phyloP scores from a whole-genome alignment of 2,329 filamentous ascomycete species.

The Tolypocladium ovalisporum region DNA sequence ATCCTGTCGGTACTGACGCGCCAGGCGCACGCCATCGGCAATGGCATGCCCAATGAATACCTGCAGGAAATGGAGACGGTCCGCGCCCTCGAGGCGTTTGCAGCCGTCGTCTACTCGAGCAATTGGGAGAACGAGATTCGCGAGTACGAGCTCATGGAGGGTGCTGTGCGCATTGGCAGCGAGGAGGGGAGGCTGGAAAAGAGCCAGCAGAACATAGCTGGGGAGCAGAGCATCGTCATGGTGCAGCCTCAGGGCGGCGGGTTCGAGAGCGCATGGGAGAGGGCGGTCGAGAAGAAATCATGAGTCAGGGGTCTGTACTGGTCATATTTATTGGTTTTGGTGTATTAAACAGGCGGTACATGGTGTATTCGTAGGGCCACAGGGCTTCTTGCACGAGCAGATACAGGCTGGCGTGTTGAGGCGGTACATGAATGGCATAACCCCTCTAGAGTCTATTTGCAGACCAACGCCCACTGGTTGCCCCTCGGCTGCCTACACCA shows the following conservation, averaged over 20 bases:
- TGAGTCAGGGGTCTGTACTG: conserved; percentile 3
- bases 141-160: conserved; percentile 31
- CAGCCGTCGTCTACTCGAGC: conserved; percentile 77
- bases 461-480: background rate
- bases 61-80: conserved; percentile 66
- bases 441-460: background rate
- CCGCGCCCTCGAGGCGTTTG: conserved; percentile 69
- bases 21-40: conserved; percentile 82
- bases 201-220: conserved; percentile 9
- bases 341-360: conserved; percentile 2
- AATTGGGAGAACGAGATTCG: conserved; percentile 64
- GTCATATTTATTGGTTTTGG: conserved; percentile 2
- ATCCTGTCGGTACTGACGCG: conserved; percentile 81
- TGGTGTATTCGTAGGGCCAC: background rate
- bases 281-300: conserved; percentile 33
- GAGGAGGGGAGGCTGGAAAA: conserved; percentile 8
- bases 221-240: conserved; percentile 42
- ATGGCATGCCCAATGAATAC: conserved; percentile 62
- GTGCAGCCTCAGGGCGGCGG: conserved; percentile 33
- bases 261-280: conserved; percentile 62
- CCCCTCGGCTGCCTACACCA: background rate
- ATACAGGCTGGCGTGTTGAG: background rate
- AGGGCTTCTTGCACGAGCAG: background rate
- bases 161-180: conserved; percentile 20
- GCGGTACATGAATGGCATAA: background rate